Base-by-base conservation (phyloP, 2,329 filamentous ascomycete genomes). In the Neofusicoccum umdonicola region DNA sequence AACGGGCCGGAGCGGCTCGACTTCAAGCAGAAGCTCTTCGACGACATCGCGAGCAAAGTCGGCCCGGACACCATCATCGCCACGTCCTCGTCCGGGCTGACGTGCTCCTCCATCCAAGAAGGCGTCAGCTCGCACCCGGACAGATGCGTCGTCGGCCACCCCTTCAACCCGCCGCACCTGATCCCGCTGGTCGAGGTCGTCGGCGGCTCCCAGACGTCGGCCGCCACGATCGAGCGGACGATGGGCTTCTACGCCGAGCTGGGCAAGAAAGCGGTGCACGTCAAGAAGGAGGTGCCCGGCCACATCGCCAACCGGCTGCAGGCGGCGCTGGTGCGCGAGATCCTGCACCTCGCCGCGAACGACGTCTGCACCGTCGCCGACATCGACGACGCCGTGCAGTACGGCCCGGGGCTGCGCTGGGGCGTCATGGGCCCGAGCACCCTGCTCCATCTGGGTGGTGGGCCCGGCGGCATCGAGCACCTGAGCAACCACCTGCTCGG, bases 151-250 rank as follows among this genome's bases (percentile, higher is more conserved):
- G 75, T 83, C 31, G 80, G 79, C 3, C 81, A 83, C 67, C 80
- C 81, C 0, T 82, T 82, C 72, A 82, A 83, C 66, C 81, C 81
- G 8, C 81, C 80, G 5, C 81, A 83, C 66, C 71, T 83, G 17
- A 79, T 83, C 19, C 80, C 80, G 0, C 72, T 83, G 13, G 79
- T 83, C 19, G 81, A 83, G 68, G 77, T 83, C 0, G 80, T 82
- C 1, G 77, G 76, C 8, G 75, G 77, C 2, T 54, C 66, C 1
- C 67, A 69, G 45, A 81, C 79, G 0, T 64, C 70, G 4, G 15
- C 64, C 0, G 62, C 62, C 0, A 67, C 70, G 5, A 68, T 77
- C 17, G 50, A 67, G 3, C 64, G 65, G 8, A 72, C 78, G 1
- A 73, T 79, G 67, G 68, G 51, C 0, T 82, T 82, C 65, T 83